Evolutionary conservation across 441 rosid species (phyloP).

Genomic region (Jatropha podagrica): DNA sequence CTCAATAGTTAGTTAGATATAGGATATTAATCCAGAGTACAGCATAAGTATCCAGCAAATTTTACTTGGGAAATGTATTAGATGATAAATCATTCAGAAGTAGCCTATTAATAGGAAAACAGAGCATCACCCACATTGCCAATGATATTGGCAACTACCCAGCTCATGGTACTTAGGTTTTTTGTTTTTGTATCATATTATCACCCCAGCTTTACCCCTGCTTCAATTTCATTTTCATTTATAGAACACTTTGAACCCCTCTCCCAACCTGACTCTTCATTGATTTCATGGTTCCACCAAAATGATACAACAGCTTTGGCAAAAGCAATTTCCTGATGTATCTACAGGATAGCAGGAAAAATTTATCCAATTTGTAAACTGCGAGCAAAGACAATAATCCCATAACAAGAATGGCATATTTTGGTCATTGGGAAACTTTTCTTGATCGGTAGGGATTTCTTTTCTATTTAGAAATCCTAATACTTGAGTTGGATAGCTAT

Average conservation of each 20-base stretch:
- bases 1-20: too few species aligned
- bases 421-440: background rate
- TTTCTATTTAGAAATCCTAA: background rate
- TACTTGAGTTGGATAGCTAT: too few species aligned
- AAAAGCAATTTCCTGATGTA: background rate
- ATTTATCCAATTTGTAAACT: background rate
- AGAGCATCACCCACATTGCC: background rate
- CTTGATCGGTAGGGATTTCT: background rate
- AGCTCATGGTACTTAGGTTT: background rate
- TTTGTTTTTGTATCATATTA: background rate
- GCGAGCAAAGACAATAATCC: background rate
- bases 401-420: background rate
- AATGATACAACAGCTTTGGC: background rate
- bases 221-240: background rate
- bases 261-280: too few species aligned
- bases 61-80: background rate
- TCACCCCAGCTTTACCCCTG: background rate
- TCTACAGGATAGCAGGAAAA: background rate
- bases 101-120: background rate
- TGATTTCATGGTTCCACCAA: background rate
- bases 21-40: background rate
- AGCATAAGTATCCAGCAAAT: background rate
- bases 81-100: background rate
- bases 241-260: background rate
- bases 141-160: background rate